Evolutionary conservation across 1,284 basidiomycete genomes (phyloP).

Genomic region (Boletellus deceptivus): DNA sequence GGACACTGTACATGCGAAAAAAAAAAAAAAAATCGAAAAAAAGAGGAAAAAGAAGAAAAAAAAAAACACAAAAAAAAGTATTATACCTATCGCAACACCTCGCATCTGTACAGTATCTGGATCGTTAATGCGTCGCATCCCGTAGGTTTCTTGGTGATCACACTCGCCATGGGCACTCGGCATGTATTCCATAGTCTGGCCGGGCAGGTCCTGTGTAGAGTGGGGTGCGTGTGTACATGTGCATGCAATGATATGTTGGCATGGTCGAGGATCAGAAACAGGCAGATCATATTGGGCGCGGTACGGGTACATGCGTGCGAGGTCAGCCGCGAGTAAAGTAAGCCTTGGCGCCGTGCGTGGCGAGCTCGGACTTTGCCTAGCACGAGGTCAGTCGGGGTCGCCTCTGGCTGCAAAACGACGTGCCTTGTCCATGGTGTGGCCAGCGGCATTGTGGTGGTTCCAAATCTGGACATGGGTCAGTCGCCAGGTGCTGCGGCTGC

Average conservation of each 20-base stretch:
- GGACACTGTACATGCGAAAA: constrained; percentile 21
- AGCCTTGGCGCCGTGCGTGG: constrained; percentile 81
- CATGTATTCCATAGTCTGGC: constrained; percentile 16
- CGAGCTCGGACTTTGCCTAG: constrained; percentile 83
- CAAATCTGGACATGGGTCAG: constrained; percentile 62
- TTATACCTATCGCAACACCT: constrained; percentile 18
- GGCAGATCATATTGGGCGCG: constrained; percentile 5
- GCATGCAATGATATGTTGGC: constrained; percentile 24
- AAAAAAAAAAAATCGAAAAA: constrained; percentile 11
- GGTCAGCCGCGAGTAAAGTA: constrained; percentile 78
- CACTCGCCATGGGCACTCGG: constrained; percentile 1
- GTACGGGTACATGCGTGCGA: constrained; percentile 20
- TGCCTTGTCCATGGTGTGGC: constrained; percentile 82
- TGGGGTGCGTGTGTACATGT: constrained; percentile 3
- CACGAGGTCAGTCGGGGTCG: constrained; percentile 8
- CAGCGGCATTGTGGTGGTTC: constrained; percentile 77
- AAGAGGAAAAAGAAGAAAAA: constrained; percentile 13
- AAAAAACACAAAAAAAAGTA: constrained; percentile 30
- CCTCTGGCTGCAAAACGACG: constrained; percentile 17
- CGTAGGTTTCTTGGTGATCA: constrained; percentile 12
- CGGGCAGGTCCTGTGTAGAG: not conserved
- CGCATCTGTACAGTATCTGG: constrained; percentile 13
- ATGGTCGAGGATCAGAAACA: not conserved
- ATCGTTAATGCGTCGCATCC: constrained; percentile 17
- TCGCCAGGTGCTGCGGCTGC: constrained; percentile 1